Conservation (phyloP, 768 basidiomycete genomes). For the Kwoniella shandongensis region DNA sequence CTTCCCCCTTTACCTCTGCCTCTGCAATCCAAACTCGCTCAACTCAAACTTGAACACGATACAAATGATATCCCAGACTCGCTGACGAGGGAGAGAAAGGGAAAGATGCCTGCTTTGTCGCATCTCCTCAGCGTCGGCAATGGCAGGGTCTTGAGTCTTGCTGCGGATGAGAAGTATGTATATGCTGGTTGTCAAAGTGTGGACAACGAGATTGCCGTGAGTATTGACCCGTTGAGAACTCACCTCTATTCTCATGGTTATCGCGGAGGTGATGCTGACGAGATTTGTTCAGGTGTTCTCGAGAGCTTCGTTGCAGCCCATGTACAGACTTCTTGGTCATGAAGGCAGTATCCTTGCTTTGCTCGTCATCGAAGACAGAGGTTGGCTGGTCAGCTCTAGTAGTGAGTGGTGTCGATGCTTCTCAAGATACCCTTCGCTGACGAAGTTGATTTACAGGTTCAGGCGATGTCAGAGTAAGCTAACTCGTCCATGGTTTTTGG, state of each 20-base stretch:
- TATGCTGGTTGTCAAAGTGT: conserved; percentile 78
- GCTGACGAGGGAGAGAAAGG: conserved; percentile 45
- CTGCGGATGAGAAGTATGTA: conserved; percentile 69
- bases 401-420: conserved; percentile 57
- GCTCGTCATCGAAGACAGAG: conserved; percentile 69
- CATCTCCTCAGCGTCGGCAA: conserved; percentile 49
- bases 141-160: conserved; percentile 53
- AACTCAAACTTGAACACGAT: conserved; percentile 17
- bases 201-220: conserved; percentile 66
- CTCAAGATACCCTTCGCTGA: no score
- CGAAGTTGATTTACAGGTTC: conserved; percentile 64
- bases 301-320: conserved; percentile 67
- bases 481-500: neutral
- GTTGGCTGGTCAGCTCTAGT: conserved; percentile 88
- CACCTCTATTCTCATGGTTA: conserved; percentile 6
- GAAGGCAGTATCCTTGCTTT: conserved; percentile 79
- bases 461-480: conserved; percentile 75
- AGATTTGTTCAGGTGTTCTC: conserved; percentile 75
- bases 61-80: conserved; percentile 33
- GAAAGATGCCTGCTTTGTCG: conserved; percentile 49
- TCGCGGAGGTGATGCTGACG: neutral
- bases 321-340: conserved; percentile 72
- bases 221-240: conserved; percentile 26
- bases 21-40: conserved; percentile 4
- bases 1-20: conserved; percentile 6